Base-by-base conservation (phyloP, 1,139 yeast genomes). In the Wickerhamiella infanticola region DNA sequence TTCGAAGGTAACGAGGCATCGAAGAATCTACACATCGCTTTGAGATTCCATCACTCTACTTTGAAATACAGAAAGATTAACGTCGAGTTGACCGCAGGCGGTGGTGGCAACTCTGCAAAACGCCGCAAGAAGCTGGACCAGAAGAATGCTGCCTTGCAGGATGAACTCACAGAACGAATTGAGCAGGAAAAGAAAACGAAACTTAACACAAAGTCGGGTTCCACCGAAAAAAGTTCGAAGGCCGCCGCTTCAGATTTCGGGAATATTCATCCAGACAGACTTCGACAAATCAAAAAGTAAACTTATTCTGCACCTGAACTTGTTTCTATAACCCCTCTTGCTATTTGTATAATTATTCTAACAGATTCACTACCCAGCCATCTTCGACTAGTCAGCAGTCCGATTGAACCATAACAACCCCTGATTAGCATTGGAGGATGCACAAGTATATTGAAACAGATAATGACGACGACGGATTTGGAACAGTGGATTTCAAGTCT, bases 11-110 rank as follows among this genome's bases (percentile, higher is more conserved):
- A 67, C 42, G 82, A 79, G 53, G 83, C 88, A 38, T 82, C 82
- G 54, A 74, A 78, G 52, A 75, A 81, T 53, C 52, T 67, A 47
- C 94, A 85, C 56, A 70, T 76, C 46, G 95, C 95, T 0, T 69
- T 88, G 55, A 70, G 80, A 52, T 72, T 83, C 70, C 95, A 90
- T 63, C 95, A 84, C 62, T 70, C 88, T 4, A 58, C 68, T 13
- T 62, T 88, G 49, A 72, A 75, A 50, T 71, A 74, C 47, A 72
- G 95, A 53, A 82, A 78, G 60, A 85, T 90, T 58, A 90, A 90
- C 58, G 97, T 90, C 35, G 98, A 90, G 63, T 72, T 90, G 57
- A 90, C 97, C 1, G 98, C 85, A 42, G 98, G 98, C 45, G 98
- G 98, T 42, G 98, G 98, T 40, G 98, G 98, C 44, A 88, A 88